Conservation (phyloP, 371 early-diverging fungal species). For the Gilbertella persicaria region DNA sequence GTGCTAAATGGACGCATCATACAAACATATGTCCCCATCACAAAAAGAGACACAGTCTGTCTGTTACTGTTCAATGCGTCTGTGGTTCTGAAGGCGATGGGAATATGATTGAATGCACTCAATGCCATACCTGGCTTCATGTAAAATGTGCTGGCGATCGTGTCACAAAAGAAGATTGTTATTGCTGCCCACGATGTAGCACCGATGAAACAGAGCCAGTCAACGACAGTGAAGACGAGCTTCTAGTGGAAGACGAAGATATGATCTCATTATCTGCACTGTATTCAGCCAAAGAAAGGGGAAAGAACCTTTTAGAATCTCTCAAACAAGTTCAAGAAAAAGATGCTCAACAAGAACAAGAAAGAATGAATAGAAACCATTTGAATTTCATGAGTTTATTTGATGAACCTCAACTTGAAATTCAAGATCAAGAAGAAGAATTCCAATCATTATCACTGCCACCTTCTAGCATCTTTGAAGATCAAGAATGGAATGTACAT, state of each 20-base stretch:
- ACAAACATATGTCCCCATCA: conserved; percentile 41
- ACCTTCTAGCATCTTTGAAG: conserved; percentile 2
- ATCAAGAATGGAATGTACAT: background rate
- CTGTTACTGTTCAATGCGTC: conserved; percentile 37
- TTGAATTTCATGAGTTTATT: conserved; percentile 6
- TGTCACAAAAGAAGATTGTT: conserved; percentile 35
- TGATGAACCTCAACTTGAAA: conserved; percentile 2
- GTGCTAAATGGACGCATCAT: conserved; percentile 45
- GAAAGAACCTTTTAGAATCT: background rate
- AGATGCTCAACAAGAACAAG: background rate
- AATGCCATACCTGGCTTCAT: conserved; percentile 61
- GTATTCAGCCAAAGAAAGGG: conserved; percentile 4
- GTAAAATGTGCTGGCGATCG: conserved; percentile 50
- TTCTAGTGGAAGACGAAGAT: conserved; percentile 1
- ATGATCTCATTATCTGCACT: conserved; percentile 5
- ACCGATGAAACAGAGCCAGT: conserved; percentile 1
- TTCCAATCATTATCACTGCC: conserved; percentile 1
- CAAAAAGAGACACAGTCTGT: conserved; percentile 7
- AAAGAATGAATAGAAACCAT: background rate
- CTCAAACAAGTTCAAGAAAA: conserved; percentile 5
- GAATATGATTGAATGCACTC: conserved; percentile 54
- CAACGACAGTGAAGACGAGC: background rate
- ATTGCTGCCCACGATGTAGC: conserved; percentile 50
- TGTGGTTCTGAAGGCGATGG: conserved; percentile 41
- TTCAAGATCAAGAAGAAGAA: conserved; percentile 7